Evolutionary conservation across 148 eudicot genomes (phyloP), one percentile per base, ranked within the genome.

Genomic region (Gaultheria prostrata): DNA sequence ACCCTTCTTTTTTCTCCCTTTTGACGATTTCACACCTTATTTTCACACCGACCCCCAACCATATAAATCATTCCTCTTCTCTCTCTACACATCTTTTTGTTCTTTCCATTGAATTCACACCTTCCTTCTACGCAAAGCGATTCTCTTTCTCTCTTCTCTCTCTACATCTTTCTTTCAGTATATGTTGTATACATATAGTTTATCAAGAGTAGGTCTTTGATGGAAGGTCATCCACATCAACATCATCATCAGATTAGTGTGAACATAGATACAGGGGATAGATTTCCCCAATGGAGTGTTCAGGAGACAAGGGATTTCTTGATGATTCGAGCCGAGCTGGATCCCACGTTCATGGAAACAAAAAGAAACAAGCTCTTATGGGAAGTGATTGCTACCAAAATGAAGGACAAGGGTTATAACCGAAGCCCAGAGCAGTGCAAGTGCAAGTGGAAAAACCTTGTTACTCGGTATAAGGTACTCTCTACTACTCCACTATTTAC

Each of bases 251-350:
- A 26, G 70, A 63, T 63, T 26, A 26, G 70, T 26, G 32, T 11
- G 15, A 63, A 63, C 3, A 63, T 26, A 24, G 70, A 63, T n/a
- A 26, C 70, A 63, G 70, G 70, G 33, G 86, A 88, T 85, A 74
- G 89, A 77, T 71, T 83, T n/a, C 84, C 85, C 6, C 87, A 86
- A 73, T 89, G 91, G 91, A 67, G 82, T 30, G 80, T 78, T 4
- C 91, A 86, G 75, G 94, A 92, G 80, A 92, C 92, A 1, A 53
- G 84, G 57, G 92, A 90, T 26, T 87, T 92, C 74, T 87, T 92
- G 12, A 80, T 59, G 59, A 85, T 92, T 0, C 81, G 94, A 70
- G 91, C 86, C 15, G 85, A 86, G 82, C 86, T 91, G 0, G 92
- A 91, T 73, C 63, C 79, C 50, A 85, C 86, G 10, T 90, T 90